Base-by-base conservation (phyloP, 2,329 filamentous ascomycete species). In the Aspergillus sp. region DNA sequence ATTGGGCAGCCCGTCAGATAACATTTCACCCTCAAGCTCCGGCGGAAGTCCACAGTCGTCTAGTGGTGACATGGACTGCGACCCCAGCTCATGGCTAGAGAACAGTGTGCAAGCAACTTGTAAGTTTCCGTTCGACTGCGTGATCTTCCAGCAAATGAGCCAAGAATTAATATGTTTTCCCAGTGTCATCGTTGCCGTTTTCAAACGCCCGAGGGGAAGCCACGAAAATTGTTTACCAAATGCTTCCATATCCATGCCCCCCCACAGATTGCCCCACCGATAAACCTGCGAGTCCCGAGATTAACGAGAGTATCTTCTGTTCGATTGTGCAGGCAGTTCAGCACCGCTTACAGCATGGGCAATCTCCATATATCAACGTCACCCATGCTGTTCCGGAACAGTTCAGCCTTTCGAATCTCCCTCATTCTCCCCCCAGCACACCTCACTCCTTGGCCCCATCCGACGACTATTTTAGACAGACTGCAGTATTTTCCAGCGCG, bases 321-420 rank as follows among this genome's bases (percentile, higher is more conserved):
- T 75, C 77, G 17, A 75, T 87, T 30, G 81, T 87, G 54, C 76
- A 80, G 56, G 77, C 79, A 4, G 79, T 88, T 1, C 83, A 86
- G 66, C 74, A 79, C 39, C 77, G 77, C 20, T 79, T 82, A 12
- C 77, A 80, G 22, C 69, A 76, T 3, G 79, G 76, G 49, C 77
- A 80, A 13, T 83, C 80, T 0, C 80, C 80, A 2, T 87, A 85
- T 75, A 86, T 87, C 70, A 86, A 86, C 58, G 81, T 88, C 50
- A 86, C 84, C 54, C 85, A 88, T 66, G 85, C 85, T 1, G 82
- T 87, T 1, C 84, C 84, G 9, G 82, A 83, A 41, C 82, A 82
- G 52, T 87, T 86, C 72, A 86, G 81, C 55, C 77, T 88, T 37
- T 79, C 80, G 19, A 85, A 86, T 62, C 77, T 88, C 4, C 85